Evolutionary conservation across 495 filamentous ascomycete species (phyloP).

Genomic region (Friedmanniomyces endolithicus): DNA sequence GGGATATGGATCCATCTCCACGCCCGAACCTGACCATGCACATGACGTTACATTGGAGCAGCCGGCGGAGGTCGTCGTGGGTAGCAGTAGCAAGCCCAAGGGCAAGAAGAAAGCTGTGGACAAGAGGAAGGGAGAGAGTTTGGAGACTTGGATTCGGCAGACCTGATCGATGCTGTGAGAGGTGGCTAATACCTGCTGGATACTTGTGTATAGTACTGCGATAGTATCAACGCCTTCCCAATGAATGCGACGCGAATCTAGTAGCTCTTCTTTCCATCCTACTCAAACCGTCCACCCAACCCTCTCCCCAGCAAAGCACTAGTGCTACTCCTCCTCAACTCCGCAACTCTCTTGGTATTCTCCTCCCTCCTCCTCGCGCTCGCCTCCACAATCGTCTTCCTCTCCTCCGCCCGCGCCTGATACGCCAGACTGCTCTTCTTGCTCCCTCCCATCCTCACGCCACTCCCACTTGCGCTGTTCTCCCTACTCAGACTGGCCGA

Average conservation of each 20-base stretch:
- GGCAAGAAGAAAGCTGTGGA: not conserved
- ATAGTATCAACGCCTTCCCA: not conserved
- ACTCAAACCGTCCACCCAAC: conserved; percentile 16
- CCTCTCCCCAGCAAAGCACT: conserved; percentile 12
- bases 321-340: conserved; percentile 31
- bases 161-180: too few species aligned
- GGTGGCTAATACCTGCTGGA: too few species aligned
- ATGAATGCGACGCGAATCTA: not conserved
- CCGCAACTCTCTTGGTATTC: conserved; percentile 45
- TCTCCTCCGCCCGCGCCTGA: conserved; percentile 62
- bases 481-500: conserved; percentile 25
- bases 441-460: conserved; percentile 37
- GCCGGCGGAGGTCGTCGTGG: not conserved
- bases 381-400: conserved; percentile 45
- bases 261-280: not conserved
- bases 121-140: too few species aligned
- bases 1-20: conserved; percentile 1
- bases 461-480: conserved; percentile 23
- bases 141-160: too few species aligned
- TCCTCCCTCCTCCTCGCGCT: conserved; percentile 52
- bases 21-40: not conserved
- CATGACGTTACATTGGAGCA: not conserved
- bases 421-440: conserved; percentile 76
- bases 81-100: not conserved
- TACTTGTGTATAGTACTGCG: too few species aligned